A percentile compares a stretch with the other conserved stretches of the same genome.
These are phyloP conservation scores for Spirogloea muscicola DNA, from an alignment of 139 green algal genomes.

Conservation along the genomic window DNA sequence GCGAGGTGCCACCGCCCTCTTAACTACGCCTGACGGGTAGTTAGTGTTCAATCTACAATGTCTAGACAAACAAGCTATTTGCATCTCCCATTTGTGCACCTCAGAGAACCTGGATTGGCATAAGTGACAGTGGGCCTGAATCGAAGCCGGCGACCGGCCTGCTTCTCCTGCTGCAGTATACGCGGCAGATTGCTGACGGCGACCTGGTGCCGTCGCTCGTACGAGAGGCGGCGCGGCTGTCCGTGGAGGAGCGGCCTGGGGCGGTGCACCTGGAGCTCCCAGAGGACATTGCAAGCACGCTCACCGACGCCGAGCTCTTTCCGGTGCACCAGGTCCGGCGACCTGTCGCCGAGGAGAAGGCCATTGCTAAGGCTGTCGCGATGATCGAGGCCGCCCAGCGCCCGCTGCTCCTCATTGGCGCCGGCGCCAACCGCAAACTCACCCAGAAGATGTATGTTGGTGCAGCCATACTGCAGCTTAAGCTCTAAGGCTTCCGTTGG, in stretches of 20 bases:
- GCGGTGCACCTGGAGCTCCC: conserved; percentile 51
- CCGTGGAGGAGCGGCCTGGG: conserved; percentile 50
- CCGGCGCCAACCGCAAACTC: conserved; percentile 49
- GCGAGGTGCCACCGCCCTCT: no score
- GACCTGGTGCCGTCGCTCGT: conserved; percentile 44
- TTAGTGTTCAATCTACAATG: no score
- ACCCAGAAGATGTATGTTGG: conserved; percentile 50
- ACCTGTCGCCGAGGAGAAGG: conserved; percentile 52
- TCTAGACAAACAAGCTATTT: no score
- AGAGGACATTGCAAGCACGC: conserved; percentile 47
- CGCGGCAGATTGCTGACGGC: conserved; percentile 49
- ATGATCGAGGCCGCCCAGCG: conserved; percentile 47
- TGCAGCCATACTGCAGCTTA: no score
- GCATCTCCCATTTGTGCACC: no score
- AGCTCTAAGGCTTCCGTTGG: no score
- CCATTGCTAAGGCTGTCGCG: conserved; percentile 33
- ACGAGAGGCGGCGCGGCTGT: conserved; percentile 37
- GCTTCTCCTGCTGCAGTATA: conserved; percentile 35
- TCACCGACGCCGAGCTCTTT: conserved; percentile 31
- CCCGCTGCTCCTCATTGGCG: conserved; percentile 48
- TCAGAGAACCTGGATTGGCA: no score
- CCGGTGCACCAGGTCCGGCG: conserved; percentile 31
- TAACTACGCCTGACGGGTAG: no score
- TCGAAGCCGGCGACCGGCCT: no score
- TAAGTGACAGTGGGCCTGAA: no score